Evolutionary conservation across 1,284 basidiomycete species (phyloP).

Genomic region (Ustilago tritici): DNA sequence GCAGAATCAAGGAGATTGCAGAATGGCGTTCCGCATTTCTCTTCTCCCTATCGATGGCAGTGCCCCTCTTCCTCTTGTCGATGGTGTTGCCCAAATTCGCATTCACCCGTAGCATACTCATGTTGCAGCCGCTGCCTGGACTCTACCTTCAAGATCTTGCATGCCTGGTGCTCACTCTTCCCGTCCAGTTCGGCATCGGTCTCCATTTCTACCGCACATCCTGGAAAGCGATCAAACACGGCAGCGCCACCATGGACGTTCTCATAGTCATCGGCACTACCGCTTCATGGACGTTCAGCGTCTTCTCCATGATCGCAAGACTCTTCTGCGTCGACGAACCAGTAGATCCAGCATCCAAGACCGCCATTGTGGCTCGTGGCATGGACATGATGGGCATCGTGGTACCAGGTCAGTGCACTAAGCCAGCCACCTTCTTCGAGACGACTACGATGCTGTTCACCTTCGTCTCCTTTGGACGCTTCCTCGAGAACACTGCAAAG

Average conservation of each 20-base stretch:
- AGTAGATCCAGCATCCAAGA: background rate
- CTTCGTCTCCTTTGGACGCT: conserved; percentile 94
- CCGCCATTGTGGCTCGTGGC: conserved; percentile 13
- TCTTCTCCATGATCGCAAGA: conserved; percentile 75
- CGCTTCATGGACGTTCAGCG: conserved; percentile 90
- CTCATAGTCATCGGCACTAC: conserved; percentile 95
- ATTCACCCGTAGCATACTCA: conserved; percentile 70
- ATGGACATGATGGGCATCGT: conserved; percentile 28
- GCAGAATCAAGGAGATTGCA: conserved; percentile 88
- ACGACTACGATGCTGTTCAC: conserved; percentile 98
- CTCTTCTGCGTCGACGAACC: conserved; percentile 52
- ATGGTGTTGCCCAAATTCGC: conserved; percentile 81
- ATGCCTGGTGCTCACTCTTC: conserved; percentile 85
- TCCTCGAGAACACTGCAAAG: conserved; percentile 95
- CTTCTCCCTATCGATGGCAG: conserved; percentile 81
- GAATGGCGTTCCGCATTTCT: conserved; percentile 88
- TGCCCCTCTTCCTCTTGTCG: conserved; percentile 91
- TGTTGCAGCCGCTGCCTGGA: conserved; percentile 59
- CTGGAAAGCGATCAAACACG: conserved; percentile 89
- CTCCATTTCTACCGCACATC: conserved; percentile 87
- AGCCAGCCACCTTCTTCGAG: conserved; percentile 94
- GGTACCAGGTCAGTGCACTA: conserved; percentile 73
- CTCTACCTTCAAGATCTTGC: conserved; percentile 86
- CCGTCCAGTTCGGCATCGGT: conserved; percentile 93
- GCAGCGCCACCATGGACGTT: conserved; percentile 88